A percentile compares a stretch with the other conserved stretches of the same genome.
Conservation (phyloP, 768 basidiomycete genomes). For the Boletus sensibilis region DNA sequence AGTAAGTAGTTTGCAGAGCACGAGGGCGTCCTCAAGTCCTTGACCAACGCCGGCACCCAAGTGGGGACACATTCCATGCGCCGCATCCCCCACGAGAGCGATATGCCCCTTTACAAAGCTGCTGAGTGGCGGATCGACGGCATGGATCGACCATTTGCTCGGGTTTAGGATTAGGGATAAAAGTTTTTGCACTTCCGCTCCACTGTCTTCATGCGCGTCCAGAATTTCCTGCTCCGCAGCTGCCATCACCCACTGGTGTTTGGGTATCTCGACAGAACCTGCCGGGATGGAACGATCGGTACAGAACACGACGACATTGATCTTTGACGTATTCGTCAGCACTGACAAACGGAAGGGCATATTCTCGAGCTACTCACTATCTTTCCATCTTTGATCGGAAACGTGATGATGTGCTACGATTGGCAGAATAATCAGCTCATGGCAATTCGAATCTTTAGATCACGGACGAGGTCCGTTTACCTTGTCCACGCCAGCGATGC, state of each 20-base stretch:
- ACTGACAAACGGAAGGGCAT: background rate
- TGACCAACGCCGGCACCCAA: slow-evolving; percentile 59
- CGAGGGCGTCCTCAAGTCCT: slow-evolving; percentile 55
- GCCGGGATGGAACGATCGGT: slow-evolving; percentile 32
- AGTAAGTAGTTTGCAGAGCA: slow-evolving; percentile 45
- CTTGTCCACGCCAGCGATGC: slow-evolving; percentile 46
- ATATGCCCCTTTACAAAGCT: slow-evolving; percentile 45
- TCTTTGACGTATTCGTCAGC: slow-evolving; percentile 22
- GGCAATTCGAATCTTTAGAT: background rate
- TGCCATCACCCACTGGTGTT: slow-evolving; percentile 42
- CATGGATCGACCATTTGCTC: slow-evolving; percentile 54
- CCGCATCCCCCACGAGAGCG: slow-evolving; percentile 56
- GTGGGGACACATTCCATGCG: slow-evolving; percentile 60
- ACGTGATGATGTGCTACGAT: slow-evolving; percentile 51
- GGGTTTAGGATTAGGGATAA: slow-evolving; percentile 43
- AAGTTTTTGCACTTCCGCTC: slow-evolving; percentile 41
- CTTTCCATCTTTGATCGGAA: slow-evolving; percentile 44
- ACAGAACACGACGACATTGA: slow-evolving; percentile 48
- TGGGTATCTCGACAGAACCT: slow-evolving; percentile 28
- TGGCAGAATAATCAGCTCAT: background rate
- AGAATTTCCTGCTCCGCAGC: slow-evolving; percentile 45
- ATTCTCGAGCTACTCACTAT: slow-evolving; percentile 33
- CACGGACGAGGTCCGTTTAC: slow-evolving; percentile 26
- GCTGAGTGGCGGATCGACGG: slow-evolving; percentile 44
- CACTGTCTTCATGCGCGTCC: slow-evolving; percentile 44